Percentiles rank a stretch among this genome's conserved stretches.
phyloP scores from a whole-genome alignment of 1,139 yeast genomes.

The Nakaseomyces sp. region DNA sequence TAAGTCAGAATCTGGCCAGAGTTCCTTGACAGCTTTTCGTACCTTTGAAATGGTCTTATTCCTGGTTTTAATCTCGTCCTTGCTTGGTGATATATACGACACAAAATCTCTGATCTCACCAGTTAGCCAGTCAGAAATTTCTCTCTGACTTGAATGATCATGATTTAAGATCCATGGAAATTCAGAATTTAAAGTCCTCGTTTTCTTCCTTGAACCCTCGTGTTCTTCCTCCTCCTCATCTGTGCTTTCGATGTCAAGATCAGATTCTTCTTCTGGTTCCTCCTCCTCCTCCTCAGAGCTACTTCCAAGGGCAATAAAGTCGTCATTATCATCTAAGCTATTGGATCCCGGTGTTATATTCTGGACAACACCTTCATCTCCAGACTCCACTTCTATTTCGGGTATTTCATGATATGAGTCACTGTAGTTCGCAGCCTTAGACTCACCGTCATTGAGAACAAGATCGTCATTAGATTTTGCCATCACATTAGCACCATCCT shows the following conservation, averaged over 20 bases:
- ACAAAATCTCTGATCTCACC: constrained; percentile 83
- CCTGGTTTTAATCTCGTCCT: constrained; percentile 61
- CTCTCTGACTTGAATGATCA: constrained; percentile 66
- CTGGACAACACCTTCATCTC: constrained; percentile 5
- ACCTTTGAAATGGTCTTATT: constrained; percentile 58
- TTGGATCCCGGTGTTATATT: constrained; percentile 26
- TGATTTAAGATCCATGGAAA: constrained; percentile 79
- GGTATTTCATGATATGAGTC: constrained; percentile 7
- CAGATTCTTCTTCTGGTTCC: constrained; percentile 16
- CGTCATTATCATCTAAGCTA: constrained; percentile 35
- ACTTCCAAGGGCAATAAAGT: constrained; percentile 33
- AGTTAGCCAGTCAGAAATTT: constrained; percentile 81
- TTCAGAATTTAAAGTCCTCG: constrained; percentile 32
- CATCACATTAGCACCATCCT: constrained; percentile 12
- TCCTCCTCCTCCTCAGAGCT: constrained; percentile 24
- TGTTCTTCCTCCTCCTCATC: constrained; percentile 19
- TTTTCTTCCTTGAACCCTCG: constrained; percentile 9
- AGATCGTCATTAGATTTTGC: constrained; percentile 1
- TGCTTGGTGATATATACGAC: constrained; percentile 79
- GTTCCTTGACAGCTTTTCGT: constrained; percentile 44
- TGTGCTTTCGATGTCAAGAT: constrained; percentile 24
- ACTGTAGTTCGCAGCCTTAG: constrained; percentile 11
- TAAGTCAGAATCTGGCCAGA: constrained; percentile 79
- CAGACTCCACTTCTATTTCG: constrained; percentile 8
- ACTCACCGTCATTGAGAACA: constrained; percentile 8